Evolutionary conservation across 208 protist species (phyloP).

Genomic region (Trypanosoma congolense): DNA sequence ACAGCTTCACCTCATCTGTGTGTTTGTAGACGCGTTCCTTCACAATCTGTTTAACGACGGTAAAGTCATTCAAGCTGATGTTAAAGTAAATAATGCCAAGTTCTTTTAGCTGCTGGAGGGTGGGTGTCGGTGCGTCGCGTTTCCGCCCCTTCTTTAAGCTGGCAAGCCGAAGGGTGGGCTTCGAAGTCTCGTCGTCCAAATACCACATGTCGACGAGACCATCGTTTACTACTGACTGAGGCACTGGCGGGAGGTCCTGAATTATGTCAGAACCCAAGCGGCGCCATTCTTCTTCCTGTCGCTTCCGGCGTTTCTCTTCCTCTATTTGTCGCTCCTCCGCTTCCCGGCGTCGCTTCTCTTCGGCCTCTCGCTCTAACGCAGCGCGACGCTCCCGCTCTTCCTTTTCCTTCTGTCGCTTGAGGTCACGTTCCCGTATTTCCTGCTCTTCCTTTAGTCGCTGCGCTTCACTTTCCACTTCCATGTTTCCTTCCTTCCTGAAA

Average conservation of each 20-base stretch:
- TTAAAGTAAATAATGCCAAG: constrained; percentile 79
- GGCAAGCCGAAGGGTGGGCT: constrained; percentile 46
- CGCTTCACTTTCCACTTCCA: constrained; percentile 5
- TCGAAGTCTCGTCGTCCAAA: constrained; percentile 76
- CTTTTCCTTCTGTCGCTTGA: constrained; percentile 59
- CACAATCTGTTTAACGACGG: constrained; percentile 78
- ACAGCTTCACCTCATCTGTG: constrained; percentile 78
- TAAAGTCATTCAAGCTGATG: constrained; percentile 82
- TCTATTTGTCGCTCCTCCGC: constrained; percentile 59
- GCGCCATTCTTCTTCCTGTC: constrained; percentile 81
- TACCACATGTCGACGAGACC: constrained; percentile 71
- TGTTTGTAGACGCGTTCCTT: constrained; percentile 90
- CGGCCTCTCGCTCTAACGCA: constrained; percentile 50
- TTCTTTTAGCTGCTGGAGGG: constrained; percentile 69
- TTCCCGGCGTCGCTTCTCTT: constrained; percentile 51
- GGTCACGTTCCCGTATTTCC: constrained; percentile 78
- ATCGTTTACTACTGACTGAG: constrained; percentile 53
- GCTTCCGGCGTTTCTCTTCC: constrained; percentile 54
- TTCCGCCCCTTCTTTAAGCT: constrained; percentile 77
- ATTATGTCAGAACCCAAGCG: constrained; percentile 74
- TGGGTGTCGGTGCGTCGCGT: constrained; percentile 34
- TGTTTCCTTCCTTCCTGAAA: not conserved
- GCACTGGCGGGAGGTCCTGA: constrained; percentile 72
- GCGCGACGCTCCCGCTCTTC: constrained; percentile 63
- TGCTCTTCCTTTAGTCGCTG: constrained; percentile 71